phyloP scores from a whole-genome alignment of 2,329 filamentous ascomycete genomes.

The Leptoxyphium fumago region DNA sequence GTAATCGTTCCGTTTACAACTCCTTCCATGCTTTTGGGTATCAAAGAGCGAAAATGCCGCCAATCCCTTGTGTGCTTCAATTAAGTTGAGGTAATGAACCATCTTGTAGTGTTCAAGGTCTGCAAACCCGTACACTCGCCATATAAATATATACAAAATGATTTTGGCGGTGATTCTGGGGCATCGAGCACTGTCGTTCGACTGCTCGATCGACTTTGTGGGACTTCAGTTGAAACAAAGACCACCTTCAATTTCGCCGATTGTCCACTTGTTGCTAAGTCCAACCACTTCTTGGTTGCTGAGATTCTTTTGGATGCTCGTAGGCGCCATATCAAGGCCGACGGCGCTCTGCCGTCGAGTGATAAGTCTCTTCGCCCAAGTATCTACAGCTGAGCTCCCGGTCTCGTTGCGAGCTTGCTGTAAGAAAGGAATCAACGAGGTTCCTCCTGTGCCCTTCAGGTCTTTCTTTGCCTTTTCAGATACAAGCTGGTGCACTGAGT shows the following conservation, averaged over 20 bases:
- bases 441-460: constrained; percentile 82
- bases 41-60: no score
- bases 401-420: constrained; percentile 97
- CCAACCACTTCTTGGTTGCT: constrained; percentile 1
- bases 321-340: constrained; percentile 1
- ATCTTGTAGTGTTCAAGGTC: no score
- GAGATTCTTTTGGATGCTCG: neutral
- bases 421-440: constrained; percentile 83
- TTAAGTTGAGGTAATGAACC: no score
- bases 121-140: no score
- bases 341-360: constrained; percentile 28
- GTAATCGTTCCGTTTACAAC: no score
- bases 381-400: constrained; percentile 70
- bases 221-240: constrained; percentile 9
- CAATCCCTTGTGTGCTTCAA: no score
- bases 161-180: no score
- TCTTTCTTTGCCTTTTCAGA: constrained; percentile 32
- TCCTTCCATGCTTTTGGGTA: no score
- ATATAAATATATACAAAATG: no score
- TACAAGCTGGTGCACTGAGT: neutral
- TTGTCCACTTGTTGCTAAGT: constrained; percentile 1
- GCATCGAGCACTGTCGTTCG: no score
- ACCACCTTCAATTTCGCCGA: constrained; percentile 3
- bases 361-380: constrained; percentile 45
- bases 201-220: no score